Conservation (phyloP, 2,329 filamentous ascomycete species). For the Davidsoniella australis region DNA sequence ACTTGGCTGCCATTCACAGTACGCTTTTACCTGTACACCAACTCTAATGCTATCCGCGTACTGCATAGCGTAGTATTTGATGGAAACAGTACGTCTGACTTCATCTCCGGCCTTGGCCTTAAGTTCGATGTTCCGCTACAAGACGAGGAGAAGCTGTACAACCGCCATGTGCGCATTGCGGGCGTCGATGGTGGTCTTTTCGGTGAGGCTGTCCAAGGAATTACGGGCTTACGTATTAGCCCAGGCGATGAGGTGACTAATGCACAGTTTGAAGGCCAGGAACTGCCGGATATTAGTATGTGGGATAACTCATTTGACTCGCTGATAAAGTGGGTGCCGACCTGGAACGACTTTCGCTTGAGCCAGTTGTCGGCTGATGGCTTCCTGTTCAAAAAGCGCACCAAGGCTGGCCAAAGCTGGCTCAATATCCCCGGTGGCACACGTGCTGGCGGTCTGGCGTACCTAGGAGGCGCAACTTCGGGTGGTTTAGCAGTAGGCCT, state of each 20-base stretch:
- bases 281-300: constrained; percentile 25
- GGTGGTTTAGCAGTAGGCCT: constrained; percentile 43
- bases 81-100: constrained; percentile 29
- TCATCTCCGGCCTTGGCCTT: constrained; percentile 37
- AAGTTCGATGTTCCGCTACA: constrained; percentile 37
- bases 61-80: constrained; percentile 42
- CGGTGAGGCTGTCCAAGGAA: constrained; percentile 39
- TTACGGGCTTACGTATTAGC: constrained; percentile 40
- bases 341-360: constrained; percentile 40
- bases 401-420: constrained; percentile 39
- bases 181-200: constrained; percentile 38
- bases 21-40: constrained; percentile 41
- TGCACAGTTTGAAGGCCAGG: constrained; percentile 32
- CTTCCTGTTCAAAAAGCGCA: constrained; percentile 43
- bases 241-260: constrained; percentile 30
- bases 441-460: constrained; percentile 37
- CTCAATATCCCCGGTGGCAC: constrained; percentile 39
- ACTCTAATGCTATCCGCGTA: constrained; percentile 36
- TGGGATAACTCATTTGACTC: constrained; percentile 30
- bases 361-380: constrained; percentile 42
- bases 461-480: constrained; percentile 36
- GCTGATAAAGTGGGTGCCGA: constrained; percentile 36
- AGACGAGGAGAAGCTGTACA: constrained; percentile 31
- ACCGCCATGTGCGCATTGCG: constrained; percentile 40
- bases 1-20: constrained; percentile 34